Evolutionary conservation across 1,284 basidiomycete genomes (phyloP), one percentile per base, ranked within the genome.

Genomic region (Austropuccinia psidii): DNA sequence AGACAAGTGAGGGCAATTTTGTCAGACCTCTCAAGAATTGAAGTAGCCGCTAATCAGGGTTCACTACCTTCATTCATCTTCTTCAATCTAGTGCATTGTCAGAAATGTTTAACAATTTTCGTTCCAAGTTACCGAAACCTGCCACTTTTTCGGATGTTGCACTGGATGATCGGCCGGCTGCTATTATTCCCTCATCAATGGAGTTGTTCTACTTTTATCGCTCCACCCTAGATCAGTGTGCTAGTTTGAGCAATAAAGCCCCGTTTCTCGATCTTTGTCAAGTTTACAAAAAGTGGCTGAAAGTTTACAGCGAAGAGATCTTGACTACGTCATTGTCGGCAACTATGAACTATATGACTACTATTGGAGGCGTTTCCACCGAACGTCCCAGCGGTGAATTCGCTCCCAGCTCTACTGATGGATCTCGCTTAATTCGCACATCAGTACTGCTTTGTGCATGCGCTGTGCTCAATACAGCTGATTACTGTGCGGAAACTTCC

Each of bases 151-250:
- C 41, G 47, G 73, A 29, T 27, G 9, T 33, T 21, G 17, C 24
- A 9, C 75, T 75, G 0, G 74, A 83, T 15, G 83, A 84, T 21
- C 82, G 87, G 0, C 83, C 86, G 0, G 84, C 86, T 2, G 84
- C 86, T 0, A 90, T 98, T 0, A 84, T 98, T 2, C 90, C 93
- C 0, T 94, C 91, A 0, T 96, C 93, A 0, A 98, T 94, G 0
- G 94, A 98, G 79, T 83, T 99, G 43, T 98, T 98, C 83, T 95
- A 95, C 81, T 93, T 96, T 81, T 98, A 98, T 80, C 91, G 89
- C 0, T 93, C 97, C 79, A 93, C 89, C 52, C 82, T 99, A 55
- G 96, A 98, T 74, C 90, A 93, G 79, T 98, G 94, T 79, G 89
- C 91, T 0, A 91, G 89, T 77, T 81, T 92, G 1, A 81, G 90